Evolutionary conservation across 2,329 filamentous ascomycete species (phyloP), one percentile per base, ranked within the genome.

Genomic region (Fusarium humuli): DNA sequence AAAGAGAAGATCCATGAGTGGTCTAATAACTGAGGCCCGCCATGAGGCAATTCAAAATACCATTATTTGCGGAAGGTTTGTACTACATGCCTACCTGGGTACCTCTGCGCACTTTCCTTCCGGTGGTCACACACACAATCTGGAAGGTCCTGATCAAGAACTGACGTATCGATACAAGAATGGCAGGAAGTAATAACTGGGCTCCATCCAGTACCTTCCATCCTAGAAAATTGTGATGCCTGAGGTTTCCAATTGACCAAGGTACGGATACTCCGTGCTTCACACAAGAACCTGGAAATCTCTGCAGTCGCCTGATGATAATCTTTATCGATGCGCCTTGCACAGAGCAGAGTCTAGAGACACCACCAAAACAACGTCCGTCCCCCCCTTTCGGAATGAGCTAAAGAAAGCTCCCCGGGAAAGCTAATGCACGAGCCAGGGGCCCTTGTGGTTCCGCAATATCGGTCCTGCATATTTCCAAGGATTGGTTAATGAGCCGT

Each of bases 381-480:
- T 20, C 32, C 48, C 32, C 48, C 61, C 60, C 44, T 46, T 54
- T 64, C 44, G 29, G 48, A 30, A 57, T 64, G 37, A 53, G 60
- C 69, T 67, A 67, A 68, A 61, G 42, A 65, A 57, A 44, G 58
- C 59, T 73, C 67, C 69, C 69, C 69, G 69, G 69, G 69, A 71
- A 69, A 53, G 57, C 69, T 71, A 71, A 71, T 71, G 69, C 69
- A 69, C 23, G 37, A 18, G 29, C 29, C 42, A 41, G 40, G 47
- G 40, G 48, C 42, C 58, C 69, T 57, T 71, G 68, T 59, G 55
- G 56, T 57, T 53, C 69, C 60, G 60, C 61, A 65, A 69, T 71
- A 55, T 69, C 61, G 49, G 65, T 53, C 68, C 53, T 71, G 69
- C 65, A 56, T 59, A 56, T 58, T 66, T 69, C 64, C 65, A 55